Percentiles rank a stretch among this genome's conserved stretches.
phyloP scores from a whole-genome alignment of 257 asterid genomes.

The Agastache rugosa region DNA sequence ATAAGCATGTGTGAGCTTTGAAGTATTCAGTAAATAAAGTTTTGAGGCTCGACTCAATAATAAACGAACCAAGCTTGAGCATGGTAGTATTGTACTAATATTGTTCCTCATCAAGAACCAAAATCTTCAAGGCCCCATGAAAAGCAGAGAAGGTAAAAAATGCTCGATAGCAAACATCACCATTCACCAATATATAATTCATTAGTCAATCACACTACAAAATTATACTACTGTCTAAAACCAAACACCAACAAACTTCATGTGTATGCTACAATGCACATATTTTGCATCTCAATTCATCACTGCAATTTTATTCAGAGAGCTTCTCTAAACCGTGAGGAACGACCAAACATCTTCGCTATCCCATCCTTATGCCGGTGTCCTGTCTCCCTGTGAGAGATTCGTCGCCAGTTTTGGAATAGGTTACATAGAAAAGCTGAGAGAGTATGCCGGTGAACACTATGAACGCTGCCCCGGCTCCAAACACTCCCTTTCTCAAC shows the following conservation, averaged over 20 bases:
- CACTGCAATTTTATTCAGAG: constrained; percentile 19
- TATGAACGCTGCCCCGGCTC: constrained; percentile 84
- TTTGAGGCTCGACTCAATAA: too few relatives aligned
- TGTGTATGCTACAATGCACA: constrained; percentile 15
- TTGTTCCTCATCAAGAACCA: background rate
- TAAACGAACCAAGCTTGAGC: too few relatives aligned
- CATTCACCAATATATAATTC: background rate
- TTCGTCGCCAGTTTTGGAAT: constrained; percentile 60
- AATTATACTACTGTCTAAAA: background rate
- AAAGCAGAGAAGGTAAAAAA: background rate
- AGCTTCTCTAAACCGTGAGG: background rate
- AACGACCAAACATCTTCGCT: background rate
- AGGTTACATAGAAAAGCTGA: constrained; percentile 67
- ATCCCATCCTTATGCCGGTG: constrained; percentile 77
- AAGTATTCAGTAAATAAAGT: too few relatives aligned
- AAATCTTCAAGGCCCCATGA: background rate
- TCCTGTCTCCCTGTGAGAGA: constrained; percentile 49
- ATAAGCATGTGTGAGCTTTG: too few relatives aligned
- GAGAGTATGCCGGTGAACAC: constrained; percentile 75
- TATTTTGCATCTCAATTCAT: background rate
- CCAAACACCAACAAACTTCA: background rate
- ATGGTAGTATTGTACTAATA: too few relatives aligned
- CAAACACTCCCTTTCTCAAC: constrained; percentile 83
- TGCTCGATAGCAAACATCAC: background rate
- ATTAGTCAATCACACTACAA: background rate